phyloP scores from a whole-genome alignment of 345 rosid species.

The Boechera divaricarpa region DNA sequence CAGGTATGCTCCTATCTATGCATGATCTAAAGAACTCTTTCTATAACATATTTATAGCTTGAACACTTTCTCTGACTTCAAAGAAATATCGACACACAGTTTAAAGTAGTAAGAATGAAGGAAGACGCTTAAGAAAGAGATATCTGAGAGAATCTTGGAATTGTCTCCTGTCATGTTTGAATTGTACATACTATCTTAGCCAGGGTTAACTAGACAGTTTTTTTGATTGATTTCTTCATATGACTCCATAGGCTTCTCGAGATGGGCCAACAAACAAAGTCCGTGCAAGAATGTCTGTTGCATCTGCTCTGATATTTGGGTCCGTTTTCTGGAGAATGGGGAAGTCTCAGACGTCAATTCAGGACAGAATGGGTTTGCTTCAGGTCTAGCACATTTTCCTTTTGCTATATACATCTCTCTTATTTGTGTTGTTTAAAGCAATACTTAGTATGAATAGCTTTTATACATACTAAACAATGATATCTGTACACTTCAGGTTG shows the following conservation, averaged over 20 bases:
- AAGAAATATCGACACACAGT: background rate
- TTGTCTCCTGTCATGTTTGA: background rate
- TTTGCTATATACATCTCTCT: slow-evolving; percentile 26
- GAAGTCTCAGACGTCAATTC: slow-evolving; percentile 91
- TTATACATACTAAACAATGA: slow-evolving; percentile 5
- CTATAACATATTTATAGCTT: background rate
- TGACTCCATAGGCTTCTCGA: slow-evolving; percentile 76
- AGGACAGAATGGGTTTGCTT: slow-evolving; percentile 97
- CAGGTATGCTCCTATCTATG: slow-evolving; percentile 56
- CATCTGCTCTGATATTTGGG: slow-evolving; percentile 97
- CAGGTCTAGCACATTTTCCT: slow-evolving; percentile 58
- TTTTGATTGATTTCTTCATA: slow-evolving; percentile 31
- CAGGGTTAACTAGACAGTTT: background rate
- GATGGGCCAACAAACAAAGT: slow-evolving; percentile 99
- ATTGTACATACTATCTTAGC: background rate
- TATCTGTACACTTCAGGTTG: slow-evolving; percentile 61
- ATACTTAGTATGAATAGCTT: background rate
- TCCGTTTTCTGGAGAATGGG: slow-evolving; percentile 99
- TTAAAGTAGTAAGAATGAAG: slow-evolving; percentile 1
- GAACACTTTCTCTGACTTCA: slow-evolving; percentile 14
- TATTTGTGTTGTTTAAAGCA: background rate
- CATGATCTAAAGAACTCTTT: slow-evolving; percentile 23
- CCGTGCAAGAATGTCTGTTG: slow-evolving; percentile 94
- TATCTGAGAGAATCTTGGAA: background rate
- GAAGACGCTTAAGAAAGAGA: slow-evolving; percentile 3